A percentile compares a stretch with the other conserved stretches of the same genome.
phyloP scores from a whole-genome alignment of 352 stramenopile genomes.

The Globisporangium okanoganense region DNA sequence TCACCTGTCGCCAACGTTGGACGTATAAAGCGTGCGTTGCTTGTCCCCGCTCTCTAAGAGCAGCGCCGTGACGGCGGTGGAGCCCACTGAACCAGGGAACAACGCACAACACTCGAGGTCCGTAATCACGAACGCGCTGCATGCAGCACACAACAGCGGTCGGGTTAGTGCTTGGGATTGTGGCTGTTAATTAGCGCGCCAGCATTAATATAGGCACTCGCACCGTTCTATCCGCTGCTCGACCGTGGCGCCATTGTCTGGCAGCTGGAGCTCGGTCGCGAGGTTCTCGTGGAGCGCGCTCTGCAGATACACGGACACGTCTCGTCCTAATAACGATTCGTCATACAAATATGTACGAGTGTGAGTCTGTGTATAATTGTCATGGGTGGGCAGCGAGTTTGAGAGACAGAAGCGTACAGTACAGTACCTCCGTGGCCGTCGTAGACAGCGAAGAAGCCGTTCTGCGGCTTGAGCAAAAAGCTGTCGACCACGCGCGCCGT shows the following conservation, averaged over 20 bases:
- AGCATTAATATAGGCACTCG: background rate
- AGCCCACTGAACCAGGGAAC: conserved; percentile 42
- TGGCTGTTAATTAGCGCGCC: background rate
- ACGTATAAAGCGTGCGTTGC: conserved; percentile 41
- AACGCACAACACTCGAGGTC: conserved; percentile 69
- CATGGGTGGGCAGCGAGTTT: too few species aligned
- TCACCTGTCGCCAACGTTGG: conserved; percentile 79
- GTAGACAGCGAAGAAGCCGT: conserved; percentile 78
- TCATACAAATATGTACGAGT: background rate
- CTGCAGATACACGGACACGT: conserved; percentile 70
- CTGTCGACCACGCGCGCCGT: conserved; percentile 68
- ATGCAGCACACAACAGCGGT: background rate
- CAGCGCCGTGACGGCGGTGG: conserved; percentile 57
- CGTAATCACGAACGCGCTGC: conserved; percentile 69
- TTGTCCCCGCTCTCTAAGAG: conserved; percentile 34
- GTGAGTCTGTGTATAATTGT: background rate
- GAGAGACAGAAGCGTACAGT: background rate
- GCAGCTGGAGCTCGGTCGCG: conserved; percentile 37
- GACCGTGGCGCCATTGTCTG: conserved; percentile 32
- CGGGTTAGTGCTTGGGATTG: background rate
- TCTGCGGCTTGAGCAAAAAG: conserved; percentile 42
- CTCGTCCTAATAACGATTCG: conserved; percentile 30
- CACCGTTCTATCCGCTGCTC: conserved; percentile 63
- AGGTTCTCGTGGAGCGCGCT: conserved; percentile 61
- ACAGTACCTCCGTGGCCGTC: conserved; percentile 69